Base-by-base conservation (phyloP, 2,329 filamentous ascomycete species). In the Beauveria rudraprayagi region DNA sequence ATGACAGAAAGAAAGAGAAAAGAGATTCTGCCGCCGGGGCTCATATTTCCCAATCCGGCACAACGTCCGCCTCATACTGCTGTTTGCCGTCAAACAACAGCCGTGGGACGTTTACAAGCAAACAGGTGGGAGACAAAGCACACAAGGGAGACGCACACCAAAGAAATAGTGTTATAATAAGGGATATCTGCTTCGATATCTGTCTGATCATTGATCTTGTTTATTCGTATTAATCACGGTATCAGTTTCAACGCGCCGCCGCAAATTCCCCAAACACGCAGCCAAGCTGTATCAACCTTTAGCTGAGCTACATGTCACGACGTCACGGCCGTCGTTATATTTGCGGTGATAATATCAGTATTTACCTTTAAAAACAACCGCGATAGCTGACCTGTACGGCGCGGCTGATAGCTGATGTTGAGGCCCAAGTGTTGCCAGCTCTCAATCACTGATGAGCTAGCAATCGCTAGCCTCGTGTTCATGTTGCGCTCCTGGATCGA, bases 11-110 rank as follows among this genome's bases (percentile, higher is more conserved):
- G 4, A 22, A 24, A 26, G n/a, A 28, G n/a, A 28, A 54, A 14
- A 37, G 19, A n/a, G 34, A 37, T 37, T 37, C 11, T 14, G 11
- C 11, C 26, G n/a, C 54, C n/a, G 41, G 48, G 28, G 24, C 43
- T 34, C 40, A 17, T 5, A 14, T 34, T 26, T 37, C 53, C 53
- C 41, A 46, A 37, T 47, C 41, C 26, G 26, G 24, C 16, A 47
- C 47, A 2, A 40, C n/a, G 9, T 34, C 44, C 30, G 54, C 19
- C 6, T 34, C 43, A 24, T 1, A 30, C 28, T 40, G 26, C 44
- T 30, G 44, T 57, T 57, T 57, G 55, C 44, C 30, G 43, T 57
- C 55, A 56, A 56, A 56, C 54, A 47, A 16, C 16, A 22, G 40
- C 11, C 28, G 54, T 56, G 8, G 5, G 26, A 47, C 41, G 54